phyloP scores from a whole-genome alignment of 2,329 filamentous ascomycete genomes.

The Sarocladium strictum region DNA sequence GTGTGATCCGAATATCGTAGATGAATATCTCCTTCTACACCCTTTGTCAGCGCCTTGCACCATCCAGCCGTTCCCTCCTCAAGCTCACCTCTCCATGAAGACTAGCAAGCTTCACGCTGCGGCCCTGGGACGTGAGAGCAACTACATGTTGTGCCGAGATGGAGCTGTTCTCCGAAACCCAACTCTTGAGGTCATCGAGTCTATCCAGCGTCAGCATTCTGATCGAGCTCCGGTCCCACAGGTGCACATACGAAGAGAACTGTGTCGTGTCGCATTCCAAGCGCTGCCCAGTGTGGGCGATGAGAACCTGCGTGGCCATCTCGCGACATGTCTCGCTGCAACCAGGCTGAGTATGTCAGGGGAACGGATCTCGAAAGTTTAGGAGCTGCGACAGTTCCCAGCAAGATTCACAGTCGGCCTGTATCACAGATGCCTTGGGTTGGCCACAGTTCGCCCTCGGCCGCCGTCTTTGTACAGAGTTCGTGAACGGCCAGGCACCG shows the following conservation, averaged over 20 bases:
- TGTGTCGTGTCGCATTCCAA: slow-evolving; percentile 71
- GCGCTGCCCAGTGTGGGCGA: slow-evolving; percentile 88
- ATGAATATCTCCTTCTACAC: slow-evolving; percentile 79
- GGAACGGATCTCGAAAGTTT: background rate
- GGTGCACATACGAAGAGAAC: slow-evolving; percentile 59
- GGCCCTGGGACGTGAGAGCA: slow-evolving; percentile 77
- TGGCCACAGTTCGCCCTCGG: background rate
- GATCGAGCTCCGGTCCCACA: background rate
- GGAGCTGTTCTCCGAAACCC: slow-evolving; percentile 68
- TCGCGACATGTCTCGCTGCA: slow-evolving; percentile 42
- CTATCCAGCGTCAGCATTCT: slow-evolving; percentile 34
- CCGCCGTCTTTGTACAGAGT: background rate
- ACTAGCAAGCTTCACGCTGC: slow-evolving; percentile 74
- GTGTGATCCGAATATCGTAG: slow-evolving; percentile 76
- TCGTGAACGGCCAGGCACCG: slow-evolving; percentile 6
- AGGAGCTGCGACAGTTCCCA: background rate
- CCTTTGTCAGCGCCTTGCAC: slow-evolving; percentile 5
- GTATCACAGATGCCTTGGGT: background rate
- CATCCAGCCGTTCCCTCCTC: background rate
- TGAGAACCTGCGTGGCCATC: slow-evolving; percentile 87
- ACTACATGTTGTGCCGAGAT: slow-evolving; percentile 79
- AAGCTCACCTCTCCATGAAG: slow-evolving; percentile 68
- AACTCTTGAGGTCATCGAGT: slow-evolving; percentile 77
- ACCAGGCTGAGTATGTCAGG: background rate
- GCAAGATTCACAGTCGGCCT: background rate